phyloP scores from a whole-genome alignment of 352 stramenopile genomes.

The Peronospora belbahrii region DNA sequence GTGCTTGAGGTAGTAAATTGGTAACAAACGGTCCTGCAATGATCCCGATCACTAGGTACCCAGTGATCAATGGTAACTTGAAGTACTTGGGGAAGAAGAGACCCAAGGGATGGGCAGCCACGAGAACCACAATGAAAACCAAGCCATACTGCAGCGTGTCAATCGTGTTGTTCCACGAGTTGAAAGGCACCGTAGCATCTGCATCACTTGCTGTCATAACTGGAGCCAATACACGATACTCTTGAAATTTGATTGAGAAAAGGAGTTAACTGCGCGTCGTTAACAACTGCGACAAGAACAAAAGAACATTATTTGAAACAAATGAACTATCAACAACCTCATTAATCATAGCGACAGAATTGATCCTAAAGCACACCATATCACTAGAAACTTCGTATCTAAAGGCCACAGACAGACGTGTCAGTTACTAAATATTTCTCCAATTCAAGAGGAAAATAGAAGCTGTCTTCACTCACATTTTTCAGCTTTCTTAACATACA shows the following conservation, averaged over 20 bases:
- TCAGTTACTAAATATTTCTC: too few species aligned
- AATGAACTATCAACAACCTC: background rate
- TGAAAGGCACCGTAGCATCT: slow-evolving; percentile 30
- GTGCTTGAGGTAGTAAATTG: slow-evolving; percentile 15
- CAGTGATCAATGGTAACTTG: slow-evolving; percentile 23
- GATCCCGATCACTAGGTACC: slow-evolving; percentile 22
- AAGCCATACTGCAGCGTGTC: slow-evolving; percentile 42
- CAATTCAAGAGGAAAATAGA: too few species aligned
- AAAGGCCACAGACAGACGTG: too few species aligned
- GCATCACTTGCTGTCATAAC: background rate
- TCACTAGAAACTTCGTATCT: too few species aligned
- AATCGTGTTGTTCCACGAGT: slow-evolving; percentile 26
- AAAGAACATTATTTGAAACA: too few species aligned
- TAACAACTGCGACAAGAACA: too few species aligned
- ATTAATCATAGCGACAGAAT: too few species aligned
- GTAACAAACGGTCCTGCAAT: slow-evolving; percentile 19
- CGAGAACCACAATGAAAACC: slow-evolving; percentile 49
- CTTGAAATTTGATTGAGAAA: too few species aligned
- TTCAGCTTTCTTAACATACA: too few species aligned
- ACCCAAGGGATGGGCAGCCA: slow-evolving; percentile 17
- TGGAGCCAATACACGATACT: background rate
- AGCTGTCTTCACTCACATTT: too few species aligned
- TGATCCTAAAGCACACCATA: too few species aligned
- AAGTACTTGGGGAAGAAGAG: slow-evolving; percentile 24
- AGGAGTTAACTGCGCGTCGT: too few species aligned